Evolutionary conservation across 176 grass and related monocot species (phyloP).

Genomic region (Alloteropsis semialata): DNA sequence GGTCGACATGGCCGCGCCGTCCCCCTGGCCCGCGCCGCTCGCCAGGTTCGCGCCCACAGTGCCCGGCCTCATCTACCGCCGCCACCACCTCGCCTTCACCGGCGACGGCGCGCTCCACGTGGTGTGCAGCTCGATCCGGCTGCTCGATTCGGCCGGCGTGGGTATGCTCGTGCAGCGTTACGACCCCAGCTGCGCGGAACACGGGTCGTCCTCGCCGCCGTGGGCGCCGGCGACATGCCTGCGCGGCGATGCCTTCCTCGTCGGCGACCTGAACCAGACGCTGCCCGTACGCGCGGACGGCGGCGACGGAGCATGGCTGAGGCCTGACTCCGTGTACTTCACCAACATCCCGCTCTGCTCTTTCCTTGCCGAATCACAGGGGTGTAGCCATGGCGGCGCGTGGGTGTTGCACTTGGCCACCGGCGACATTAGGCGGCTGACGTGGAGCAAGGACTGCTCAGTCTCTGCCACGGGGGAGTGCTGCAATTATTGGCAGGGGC

Average conservation of each 20-base stretch:
- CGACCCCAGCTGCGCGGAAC: not conserved
- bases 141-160: no score
- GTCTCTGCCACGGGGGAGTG: not conserved
- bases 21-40: not conserved
- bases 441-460: not conserved
- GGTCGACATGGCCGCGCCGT: slow-evolving; percentile 15
- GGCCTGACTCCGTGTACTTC: slow-evolving; percentile 20
- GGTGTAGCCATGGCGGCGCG: not conserved
- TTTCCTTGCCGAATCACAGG: not conserved
- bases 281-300: not conserved
- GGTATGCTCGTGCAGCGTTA: not conserved
- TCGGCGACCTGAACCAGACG: slow-evolving; percentile 1
- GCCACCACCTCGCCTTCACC: slow-evolving; percentile 15
- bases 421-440: not conserved
- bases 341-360: not conserved
- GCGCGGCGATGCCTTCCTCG: not conserved
- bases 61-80: not conserved
- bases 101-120: not conserved
- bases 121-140: not conserved
- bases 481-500: not conserved
- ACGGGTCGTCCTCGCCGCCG: not conserved
- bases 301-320: not conserved
- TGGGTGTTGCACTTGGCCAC: not conserved
- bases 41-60: not conserved
- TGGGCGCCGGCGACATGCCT: not conserved